Evolutionary conservation across 257 asterid genomes (phyloP), one percentile per base, ranked within the genome.

Genomic region (Nicotiana benthamiana): DNA sequence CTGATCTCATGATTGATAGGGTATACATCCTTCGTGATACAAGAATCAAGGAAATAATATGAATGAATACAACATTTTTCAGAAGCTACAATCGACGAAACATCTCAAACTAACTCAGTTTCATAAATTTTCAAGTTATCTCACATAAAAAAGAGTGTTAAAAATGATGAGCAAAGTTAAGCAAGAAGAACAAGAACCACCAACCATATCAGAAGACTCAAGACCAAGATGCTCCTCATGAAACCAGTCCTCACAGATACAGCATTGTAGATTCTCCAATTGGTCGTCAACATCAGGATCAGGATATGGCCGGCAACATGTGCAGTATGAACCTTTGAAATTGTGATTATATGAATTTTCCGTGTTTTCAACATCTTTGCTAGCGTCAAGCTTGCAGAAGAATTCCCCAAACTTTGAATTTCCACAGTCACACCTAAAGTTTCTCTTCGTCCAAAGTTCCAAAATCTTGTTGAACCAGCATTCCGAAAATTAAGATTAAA

Each of bases 201-300:
- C 79, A 75, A 93, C 99, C 99, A 89, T 89, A 66, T 90, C 89
- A 75, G 89, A 18, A 80, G 91, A 80, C 80, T 86, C 87, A 72
- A 93, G 96, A 48, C 93, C 95, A 28, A 95, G 90, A 89, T 95
- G 99, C 84, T 90, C 96, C 89, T 93, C 99, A 70, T 95, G 99
- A 87, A 92, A 95, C 99, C 99, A 95, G 85, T 95, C 99, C 90
- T 96, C 99, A 66, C 98, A 96, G 60, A 93, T 88, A 66, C 97
- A 94, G 79, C 99, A 96, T 62, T 96, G 99, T 61, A 94, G 92
- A 98, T 94, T 94, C 88, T 96, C 98, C 27, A 76, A 87, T 85
- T 94, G 97, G 60, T 94, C 97, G 87, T 94, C 99, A 84, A 87
- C 95, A 82, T 91, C 89, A 20, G 99, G 99, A 87, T 96, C 98